Evolutionary conservation across 306 rosid genomes (phyloP).

Genomic region (Fagus sylvatica): DNA sequence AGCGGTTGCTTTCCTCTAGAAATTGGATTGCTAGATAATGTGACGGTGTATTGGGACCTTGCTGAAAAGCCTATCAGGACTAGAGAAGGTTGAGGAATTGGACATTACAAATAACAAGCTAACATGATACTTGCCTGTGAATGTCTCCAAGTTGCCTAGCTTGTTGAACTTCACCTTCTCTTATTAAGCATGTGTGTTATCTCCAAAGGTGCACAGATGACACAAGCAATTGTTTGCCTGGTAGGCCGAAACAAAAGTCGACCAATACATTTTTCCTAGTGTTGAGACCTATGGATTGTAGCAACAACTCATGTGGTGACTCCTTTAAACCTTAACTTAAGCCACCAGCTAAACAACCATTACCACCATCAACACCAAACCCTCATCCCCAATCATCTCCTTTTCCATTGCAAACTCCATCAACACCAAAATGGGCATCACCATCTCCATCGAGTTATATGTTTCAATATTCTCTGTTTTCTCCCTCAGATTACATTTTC

Average conservation of each 20-base stretch:
- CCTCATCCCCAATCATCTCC: neutral
- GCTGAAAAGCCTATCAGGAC: constrained; percentile 34
- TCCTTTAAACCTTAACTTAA: too few species aligned
- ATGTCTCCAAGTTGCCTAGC: constrained; percentile 50
- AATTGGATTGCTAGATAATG: constrained; percentile 41
- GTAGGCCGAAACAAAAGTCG: constrained; percentile 50
- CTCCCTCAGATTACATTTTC: neutral
- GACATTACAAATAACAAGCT: constrained; percentile 44
- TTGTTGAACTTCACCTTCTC: constrained; percentile 52
- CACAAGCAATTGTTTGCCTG: constrained; percentile 45
- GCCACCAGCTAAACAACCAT: constrained; percentile 1
- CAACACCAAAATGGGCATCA: neutral
- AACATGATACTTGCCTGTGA: constrained; percentile 48
- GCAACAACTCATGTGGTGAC: constrained; percentile 39
- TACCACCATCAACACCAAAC: neutral
- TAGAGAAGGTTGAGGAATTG: constrained; percentile 48
- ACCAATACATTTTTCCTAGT: constrained; percentile 38
- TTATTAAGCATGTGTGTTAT: constrained; percentile 42
- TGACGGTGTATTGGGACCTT: constrained; percentile 44
- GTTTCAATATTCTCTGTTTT: neutral
- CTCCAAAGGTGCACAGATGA: constrained; percentile 25
- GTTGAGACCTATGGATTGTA: constrained; percentile 55
- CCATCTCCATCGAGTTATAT: neutral
- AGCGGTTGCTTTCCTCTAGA: constrained; percentile 73
- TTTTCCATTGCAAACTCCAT: neutral